Conservation (phyloP, 2,329 filamentous ascomycete species). For the Elsinoe perseae region DNA sequence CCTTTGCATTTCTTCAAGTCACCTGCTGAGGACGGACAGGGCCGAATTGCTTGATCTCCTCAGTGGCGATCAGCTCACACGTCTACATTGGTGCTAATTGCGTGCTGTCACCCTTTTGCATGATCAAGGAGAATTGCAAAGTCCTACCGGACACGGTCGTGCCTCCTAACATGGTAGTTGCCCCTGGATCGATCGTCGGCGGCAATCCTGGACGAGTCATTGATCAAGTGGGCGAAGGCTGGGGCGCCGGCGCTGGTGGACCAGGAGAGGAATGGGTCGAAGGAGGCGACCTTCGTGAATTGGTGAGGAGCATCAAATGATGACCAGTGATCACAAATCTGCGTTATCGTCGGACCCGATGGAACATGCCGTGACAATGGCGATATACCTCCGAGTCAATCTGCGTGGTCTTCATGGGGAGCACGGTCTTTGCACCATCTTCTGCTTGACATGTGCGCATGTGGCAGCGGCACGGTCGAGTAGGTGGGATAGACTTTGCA, state of each 20-base stretch:
- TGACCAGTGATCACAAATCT: not conserved
- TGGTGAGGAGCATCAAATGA: conserved; percentile 42
- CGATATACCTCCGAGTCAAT: conserved; percentile 4
- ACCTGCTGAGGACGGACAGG: conserved; percentile 23
- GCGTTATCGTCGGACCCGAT: not conserved
- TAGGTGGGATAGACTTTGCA: conserved; percentile 3
- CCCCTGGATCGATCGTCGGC: conserved; percentile 85
- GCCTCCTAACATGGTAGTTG: conserved; percentile 81
- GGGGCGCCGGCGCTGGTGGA: conserved; percentile 36
- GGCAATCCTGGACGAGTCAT: conserved; percentile 72
- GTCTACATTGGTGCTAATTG: conserved; percentile 75
- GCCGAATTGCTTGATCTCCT: conserved; percentile 62
- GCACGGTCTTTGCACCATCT: not conserved
- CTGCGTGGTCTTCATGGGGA: not conserved
- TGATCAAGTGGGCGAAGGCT: conserved; percentile 69
- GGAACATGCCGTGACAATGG: not conserved
- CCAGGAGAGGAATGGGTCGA: conserved; percentile 42
- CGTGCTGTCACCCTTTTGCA: conserved; percentile 75
- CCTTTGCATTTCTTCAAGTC: not conserved
- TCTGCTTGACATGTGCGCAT: not conserved
- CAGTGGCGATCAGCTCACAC: conserved; percentile 74
- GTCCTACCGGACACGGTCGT: conserved; percentile 79
- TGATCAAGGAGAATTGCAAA: conserved; percentile 88
- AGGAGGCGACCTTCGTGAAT: conserved; percentile 42
- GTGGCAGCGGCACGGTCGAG: not conserved